Evolutionary conservation across 2,329 filamentous ascomycete species (phyloP).

Genomic region (Aspergillus quadricinctus): DNA sequence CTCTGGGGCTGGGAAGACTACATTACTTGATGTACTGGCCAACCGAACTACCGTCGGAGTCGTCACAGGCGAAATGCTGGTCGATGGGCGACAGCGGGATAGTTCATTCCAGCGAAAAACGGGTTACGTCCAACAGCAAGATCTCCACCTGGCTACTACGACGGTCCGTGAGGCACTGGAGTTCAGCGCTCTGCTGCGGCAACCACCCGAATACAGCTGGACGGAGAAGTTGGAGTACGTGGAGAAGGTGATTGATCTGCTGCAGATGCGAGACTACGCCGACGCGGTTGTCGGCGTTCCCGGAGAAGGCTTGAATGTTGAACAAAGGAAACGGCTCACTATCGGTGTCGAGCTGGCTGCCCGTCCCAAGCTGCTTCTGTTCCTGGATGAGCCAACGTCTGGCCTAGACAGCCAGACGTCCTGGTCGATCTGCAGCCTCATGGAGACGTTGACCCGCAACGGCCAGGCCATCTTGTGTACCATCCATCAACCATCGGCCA

Average conservation of each 20-base stretch:
- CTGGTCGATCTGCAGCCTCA: slow-evolving; percentile 78
- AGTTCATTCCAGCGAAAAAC: slow-evolving; percentile 23
- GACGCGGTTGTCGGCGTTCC: slow-evolving; percentile 84
- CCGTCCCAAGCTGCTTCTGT: slow-evolving; percentile 78
- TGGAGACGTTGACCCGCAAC: slow-evolving; percentile 79
- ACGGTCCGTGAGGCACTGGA: slow-evolving; percentile 80
- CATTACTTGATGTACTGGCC: slow-evolving; percentile 76
- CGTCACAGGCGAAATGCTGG: slow-evolving; percentile 75
- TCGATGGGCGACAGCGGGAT: slow-evolving; percentile 67
- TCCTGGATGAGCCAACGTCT: slow-evolving; percentile 88
- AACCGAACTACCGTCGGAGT: slow-evolving; percentile 79
- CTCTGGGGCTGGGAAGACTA: slow-evolving; percentile 84
- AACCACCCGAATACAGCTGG: slow-evolving; percentile 63
- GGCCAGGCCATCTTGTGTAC: slow-evolving; percentile 89
- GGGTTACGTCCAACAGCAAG: slow-evolving; percentile 58
- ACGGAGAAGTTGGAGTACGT: slow-evolving; percentile 79
- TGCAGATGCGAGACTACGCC: slow-evolving; percentile 83
- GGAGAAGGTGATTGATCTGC: slow-evolving; percentile 76
- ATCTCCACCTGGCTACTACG: slow-evolving; percentile 73
- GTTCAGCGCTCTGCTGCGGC: slow-evolving; percentile 77
- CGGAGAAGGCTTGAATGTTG: slow-evolving; percentile 65
- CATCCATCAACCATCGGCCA: slow-evolving; percentile 87
- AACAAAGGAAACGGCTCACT: slow-evolving; percentile 68
- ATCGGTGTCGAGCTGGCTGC: slow-evolving; percentile 92
- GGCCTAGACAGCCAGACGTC: slow-evolving; percentile 87